Conservation (phyloP, 441 rosid genomes). For the Daphne laureola region DNA sequence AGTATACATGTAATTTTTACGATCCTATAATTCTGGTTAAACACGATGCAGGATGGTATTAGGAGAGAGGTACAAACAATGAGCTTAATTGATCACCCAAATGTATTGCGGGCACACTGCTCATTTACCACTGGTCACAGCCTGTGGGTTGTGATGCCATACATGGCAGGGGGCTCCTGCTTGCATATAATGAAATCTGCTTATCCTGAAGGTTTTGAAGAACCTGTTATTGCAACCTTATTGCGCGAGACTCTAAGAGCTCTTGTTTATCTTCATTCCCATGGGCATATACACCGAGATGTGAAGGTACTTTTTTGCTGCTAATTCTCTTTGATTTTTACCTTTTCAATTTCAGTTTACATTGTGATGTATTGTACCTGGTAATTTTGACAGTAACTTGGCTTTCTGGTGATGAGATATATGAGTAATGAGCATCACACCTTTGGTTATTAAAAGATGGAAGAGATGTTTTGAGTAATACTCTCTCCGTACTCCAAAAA, state of each 20-base stretch:
- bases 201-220: conserved; percentile 90
- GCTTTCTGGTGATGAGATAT: no score
- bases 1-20: background rate
- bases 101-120: conserved; percentile 88
- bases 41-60: conserved; percentile 75
- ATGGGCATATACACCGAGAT: conserved; percentile 97
- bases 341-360: conserved; percentile 1
- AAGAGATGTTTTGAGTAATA: no score
- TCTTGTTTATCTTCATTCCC: conserved; percentile 91
- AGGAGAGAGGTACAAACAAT: conserved; percentile 96
- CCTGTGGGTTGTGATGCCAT: conserved; percentile 99
- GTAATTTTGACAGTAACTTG: no score
- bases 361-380: conserved; percentile 2
- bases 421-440: no score
- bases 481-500: no score
- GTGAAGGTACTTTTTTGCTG: conserved; percentile 59
- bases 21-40: conserved; percentile 3
- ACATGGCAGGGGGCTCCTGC: conserved; percentile 98
- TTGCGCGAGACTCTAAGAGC: conserved; percentile 93
- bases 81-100: conserved; percentile 90
- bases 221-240: conserved; percentile 80
- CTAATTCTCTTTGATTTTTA: conserved; percentile 1
- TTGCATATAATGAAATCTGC: conserved; percentile 90
- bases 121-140: conserved; percentile 77
- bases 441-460: no score